Percentiles rank a stretch among this genome's conserved stretches.
phyloP scores from a whole-genome alignment of 2,329 filamentous ascomycete genomes.

The Dactylellina cionopaga region DNA sequence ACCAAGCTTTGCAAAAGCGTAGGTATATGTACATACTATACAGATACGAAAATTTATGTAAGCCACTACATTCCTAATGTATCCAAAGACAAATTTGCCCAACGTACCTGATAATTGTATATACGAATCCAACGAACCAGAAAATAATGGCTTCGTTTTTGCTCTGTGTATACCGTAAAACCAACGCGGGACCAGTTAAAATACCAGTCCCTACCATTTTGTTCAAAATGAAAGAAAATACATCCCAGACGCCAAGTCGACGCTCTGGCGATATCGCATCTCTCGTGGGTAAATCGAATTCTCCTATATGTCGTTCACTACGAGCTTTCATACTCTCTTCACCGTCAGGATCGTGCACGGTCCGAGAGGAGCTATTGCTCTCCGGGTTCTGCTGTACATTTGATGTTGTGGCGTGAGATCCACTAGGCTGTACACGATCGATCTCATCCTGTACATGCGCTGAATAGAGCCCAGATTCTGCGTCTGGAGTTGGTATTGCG shows the following conservation, averaged over 20 bases:
- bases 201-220: slow-evolving; percentile 55
- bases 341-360: no score
- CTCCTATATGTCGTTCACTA: no score
- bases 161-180: slow-evolving; percentile 40
- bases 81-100: neutral
- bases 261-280: no score
- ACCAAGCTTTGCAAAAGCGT: neutral
- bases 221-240: slow-evolving; percentile 53
- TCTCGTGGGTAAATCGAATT: no score
- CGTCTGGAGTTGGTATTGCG: no score
- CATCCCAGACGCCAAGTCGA: slow-evolving; percentile 47
- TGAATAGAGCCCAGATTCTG: no score
- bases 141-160: slow-evolving; percentile 23
- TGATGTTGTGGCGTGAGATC: no score
- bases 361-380: no score
- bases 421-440: no score
- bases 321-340: no score
- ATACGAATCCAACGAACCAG: neutral
- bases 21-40: slow-evolving; percentile 8
- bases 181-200: slow-evolving; percentile 40
- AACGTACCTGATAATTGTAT: slow-evolving; percentile 1
- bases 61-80: neutral
- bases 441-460: no score
- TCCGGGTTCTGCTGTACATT: no score
- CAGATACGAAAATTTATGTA: neutral